These are phyloP conservation scores for Scheffersomyces amazonensis DNA, from an alignment of 805 yeast species.

Conservation along the genomic window DNA sequence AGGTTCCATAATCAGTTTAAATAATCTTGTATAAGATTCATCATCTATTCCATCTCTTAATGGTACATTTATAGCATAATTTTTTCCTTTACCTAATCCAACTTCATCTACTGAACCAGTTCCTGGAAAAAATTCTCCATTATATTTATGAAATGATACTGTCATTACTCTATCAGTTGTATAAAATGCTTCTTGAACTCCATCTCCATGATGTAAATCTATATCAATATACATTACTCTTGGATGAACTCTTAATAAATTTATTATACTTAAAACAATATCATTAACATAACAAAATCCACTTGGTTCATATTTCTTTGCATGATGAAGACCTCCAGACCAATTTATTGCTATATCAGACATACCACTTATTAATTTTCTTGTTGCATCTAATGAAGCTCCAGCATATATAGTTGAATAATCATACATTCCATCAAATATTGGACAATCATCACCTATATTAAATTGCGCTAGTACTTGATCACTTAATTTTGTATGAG, in stretches of 20 bases:
- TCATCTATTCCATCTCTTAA: conserved; percentile 94
- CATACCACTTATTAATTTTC: conserved; percentile 78
- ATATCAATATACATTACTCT: conserved; percentile 92
- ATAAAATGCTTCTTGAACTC: conserved; percentile 96
- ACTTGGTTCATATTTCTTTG: conserved; percentile 89
- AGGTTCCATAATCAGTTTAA: conserved; percentile 87
- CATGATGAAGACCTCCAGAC: conserved; percentile 97
- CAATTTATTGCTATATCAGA: conserved; percentile 94
- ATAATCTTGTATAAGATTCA: conserved; percentile 69
- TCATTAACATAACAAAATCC: conserved; percentile 96
- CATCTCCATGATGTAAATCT: conserved; percentile 96
- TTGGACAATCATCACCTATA: conserved; percentile 93
- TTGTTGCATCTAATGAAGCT: conserved; percentile 89
- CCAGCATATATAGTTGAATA: conserved; percentile 89
- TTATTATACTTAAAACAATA: conserved; percentile 84
- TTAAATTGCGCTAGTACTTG: conserved; percentile 67
- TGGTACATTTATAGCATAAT: conserved; percentile 89
- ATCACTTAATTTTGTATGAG: conserved; percentile 64
- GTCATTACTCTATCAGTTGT: conserved; percentile 96
- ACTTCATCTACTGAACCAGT: conserved; percentile 89
- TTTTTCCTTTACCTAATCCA: conserved; percentile 86
- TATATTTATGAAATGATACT: conserved; percentile 89
- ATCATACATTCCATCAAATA: conserved; percentile 92
- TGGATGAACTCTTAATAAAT: conserved; percentile 83
- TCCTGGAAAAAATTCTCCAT: conserved; percentile 95